Percentiles rank a stretch among this genome's conserved stretches.
These are phyloP conservation scores for Talaromyces islandicus DNA, from an alignment of 2,329 filamentous ascomycete genomes.

Conservation along the genomic window DNA sequence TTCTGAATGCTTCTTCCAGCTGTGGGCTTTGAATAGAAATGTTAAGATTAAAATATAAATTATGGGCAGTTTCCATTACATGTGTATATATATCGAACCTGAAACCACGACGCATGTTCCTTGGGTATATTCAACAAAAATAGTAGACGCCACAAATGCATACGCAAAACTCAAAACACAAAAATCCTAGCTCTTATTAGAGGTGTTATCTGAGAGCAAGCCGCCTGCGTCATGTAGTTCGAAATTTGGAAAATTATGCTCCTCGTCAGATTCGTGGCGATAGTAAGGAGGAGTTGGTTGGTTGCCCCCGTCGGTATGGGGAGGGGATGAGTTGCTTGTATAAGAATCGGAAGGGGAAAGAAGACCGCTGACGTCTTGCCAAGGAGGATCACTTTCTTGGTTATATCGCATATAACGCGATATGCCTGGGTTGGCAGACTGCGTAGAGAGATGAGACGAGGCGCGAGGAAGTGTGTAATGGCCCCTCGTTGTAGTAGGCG, in stretches of 20 bases:
- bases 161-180: background rate
- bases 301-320: background rate
- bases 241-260: constrained; percentile 15
- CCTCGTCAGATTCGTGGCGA: constrained; percentile 16
- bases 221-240: constrained; percentile 41
- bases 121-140: background rate
- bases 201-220: constrained; percentile 21
- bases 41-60: background rate
- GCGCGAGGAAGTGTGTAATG: background rate
- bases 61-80: background rate
- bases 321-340: background rate
- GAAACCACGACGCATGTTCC: background rate
- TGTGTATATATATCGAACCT: background rate
- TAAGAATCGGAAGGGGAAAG: constrained; percentile 12
- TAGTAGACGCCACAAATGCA: background rate
- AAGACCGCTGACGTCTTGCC: constrained; percentile 31
- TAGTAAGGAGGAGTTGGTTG: constrained; percentile 15
- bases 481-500: constrained; percentile 7
- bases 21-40: too few relatives aligned
- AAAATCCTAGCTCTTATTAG: background rate
- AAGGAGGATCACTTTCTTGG: constrained; percentile 22
- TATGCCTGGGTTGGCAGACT: background rate
- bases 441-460: background rate
- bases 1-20: background rate
- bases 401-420: constrained; percentile 9